phyloP scores from a whole-genome alignment of 805 yeast genomes.

The Starmerella davenportii region DNA sequence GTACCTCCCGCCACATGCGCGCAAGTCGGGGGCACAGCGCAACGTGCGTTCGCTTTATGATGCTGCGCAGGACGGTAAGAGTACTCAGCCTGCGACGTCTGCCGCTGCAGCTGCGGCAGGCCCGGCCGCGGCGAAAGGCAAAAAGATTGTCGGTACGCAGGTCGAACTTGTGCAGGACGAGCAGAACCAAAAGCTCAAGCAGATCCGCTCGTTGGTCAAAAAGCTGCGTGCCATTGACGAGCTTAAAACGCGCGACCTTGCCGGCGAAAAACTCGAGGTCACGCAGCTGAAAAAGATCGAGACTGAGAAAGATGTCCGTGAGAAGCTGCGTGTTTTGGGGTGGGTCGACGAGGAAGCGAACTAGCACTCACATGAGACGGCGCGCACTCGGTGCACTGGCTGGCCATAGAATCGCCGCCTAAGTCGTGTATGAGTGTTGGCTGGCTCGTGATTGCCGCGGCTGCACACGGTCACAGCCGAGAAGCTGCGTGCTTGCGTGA shows the following conservation, averaged over 20 bases:
- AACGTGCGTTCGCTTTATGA: constrained; percentile 19
- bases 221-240: constrained; percentile 90
- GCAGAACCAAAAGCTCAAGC: constrained; percentile 66
- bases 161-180: background rate
- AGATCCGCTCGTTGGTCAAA: constrained; percentile 74
- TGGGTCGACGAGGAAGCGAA: constrained; percentile 30
- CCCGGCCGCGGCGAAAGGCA: constrained; percentile 3
- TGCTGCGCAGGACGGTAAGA: constrained; percentile 29
- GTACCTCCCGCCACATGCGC: constrained; percentile 92
- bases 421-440: too few species aligned
- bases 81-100: constrained; percentile 30
- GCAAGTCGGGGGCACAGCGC: constrained; percentile 26
- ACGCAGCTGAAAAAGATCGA: constrained; percentile 81
- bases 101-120: constrained; percentile 12
- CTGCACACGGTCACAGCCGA: too few species aligned
- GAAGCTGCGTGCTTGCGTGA: too few species aligned
- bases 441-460: too few species aligned
- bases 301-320: constrained; percentile 66
- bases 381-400: too few species aligned
- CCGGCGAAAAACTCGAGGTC: constrained; percentile 73
- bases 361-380: too few species aligned
- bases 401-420: too few species aligned
- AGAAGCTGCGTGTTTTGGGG: constrained; percentile 59
- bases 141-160: constrained; percentile 1
- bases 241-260: constrained; percentile 65